Evolutionary conservation across 1,284 basidiomycete species (phyloP).

Genomic region (Sporisorium reilianum): DNA sequence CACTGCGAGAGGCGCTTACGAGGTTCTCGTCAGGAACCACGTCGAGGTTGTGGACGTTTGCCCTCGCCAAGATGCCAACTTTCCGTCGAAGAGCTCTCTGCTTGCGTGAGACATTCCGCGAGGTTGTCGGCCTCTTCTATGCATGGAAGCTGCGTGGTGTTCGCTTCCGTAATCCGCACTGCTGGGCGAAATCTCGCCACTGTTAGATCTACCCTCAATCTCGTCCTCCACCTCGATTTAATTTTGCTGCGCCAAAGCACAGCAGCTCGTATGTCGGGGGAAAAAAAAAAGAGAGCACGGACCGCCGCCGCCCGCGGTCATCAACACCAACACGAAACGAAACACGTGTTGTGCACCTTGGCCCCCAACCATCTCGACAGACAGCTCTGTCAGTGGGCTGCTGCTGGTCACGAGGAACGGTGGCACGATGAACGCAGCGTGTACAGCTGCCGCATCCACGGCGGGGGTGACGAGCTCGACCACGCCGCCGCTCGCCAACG

Average conservation of each 20-base stretch:
- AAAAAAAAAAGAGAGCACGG: not conserved
- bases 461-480: not conserved
- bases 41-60: no score
- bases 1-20: no score
- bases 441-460: not conserved
- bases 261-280: no score
- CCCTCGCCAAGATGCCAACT: no score
- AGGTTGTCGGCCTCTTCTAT: not conserved
- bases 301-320: not conserved
- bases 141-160: not conserved
- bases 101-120: no score
- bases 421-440: conserved; percentile 8
- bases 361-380: not conserved
- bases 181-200: no score
- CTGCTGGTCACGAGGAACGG: not conserved
- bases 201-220: not conserved
- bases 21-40: no score
- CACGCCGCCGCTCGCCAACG: conserved; percentile 3
- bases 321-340: not conserved
- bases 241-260: not conserved
- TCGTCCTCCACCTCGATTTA: conserved; percentile 1
- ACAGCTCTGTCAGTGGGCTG: not conserved
- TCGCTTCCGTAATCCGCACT: no score
- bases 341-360: no score
- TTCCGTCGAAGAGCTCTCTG: no score